Conservation (phyloP, 148 eudicot species). For the Chenopodium album region DNA sequence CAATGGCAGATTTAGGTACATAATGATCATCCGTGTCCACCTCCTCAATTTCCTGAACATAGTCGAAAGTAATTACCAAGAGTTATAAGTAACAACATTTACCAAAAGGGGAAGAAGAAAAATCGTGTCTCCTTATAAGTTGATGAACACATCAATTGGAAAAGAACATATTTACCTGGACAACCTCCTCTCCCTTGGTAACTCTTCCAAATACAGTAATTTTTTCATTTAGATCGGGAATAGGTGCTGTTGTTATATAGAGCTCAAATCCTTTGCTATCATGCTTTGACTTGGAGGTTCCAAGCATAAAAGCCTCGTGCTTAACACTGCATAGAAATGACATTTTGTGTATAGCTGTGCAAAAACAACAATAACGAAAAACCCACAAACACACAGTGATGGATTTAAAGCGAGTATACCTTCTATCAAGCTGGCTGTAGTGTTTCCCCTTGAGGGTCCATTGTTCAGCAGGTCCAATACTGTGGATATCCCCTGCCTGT, state of each 20-base stretch:
- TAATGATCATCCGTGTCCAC: conserved; percentile 92
- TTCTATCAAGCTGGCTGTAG: conserved; percentile 66
- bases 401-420: conserved; percentile 37
- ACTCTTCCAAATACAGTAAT: conserved; percentile 85
- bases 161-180: conserved; percentile 57
- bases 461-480: conserved; percentile 63
- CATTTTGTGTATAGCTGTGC: conserved; percentile 9
- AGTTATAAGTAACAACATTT: not conserved
- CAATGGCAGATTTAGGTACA: conserved; percentile 74
- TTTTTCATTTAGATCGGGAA: conserved; percentile 86
- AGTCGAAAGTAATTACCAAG: conserved; percentile 1
- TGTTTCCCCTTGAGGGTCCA: conserved; percentile 88
- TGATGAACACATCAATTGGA: not conserved
- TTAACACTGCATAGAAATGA: conserved; percentile 53
- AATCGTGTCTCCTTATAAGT: not conserved
- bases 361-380: not conserved
- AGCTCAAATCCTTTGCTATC: conserved; percentile 68
- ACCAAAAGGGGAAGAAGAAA: not conserved
- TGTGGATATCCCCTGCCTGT: conserved; percentile 77
- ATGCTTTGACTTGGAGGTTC: conserved; percentile 71
- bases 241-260: conserved; percentile 87
- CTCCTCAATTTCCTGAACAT: conserved; percentile 88
- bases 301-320: conserved; percentile 97
- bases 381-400: not conserved
- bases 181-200: conserved; percentile 86